Evolutionary conservation across 345 rosid genomes (phyloP).

Genomic region (Triadica sebifera): DNA sequence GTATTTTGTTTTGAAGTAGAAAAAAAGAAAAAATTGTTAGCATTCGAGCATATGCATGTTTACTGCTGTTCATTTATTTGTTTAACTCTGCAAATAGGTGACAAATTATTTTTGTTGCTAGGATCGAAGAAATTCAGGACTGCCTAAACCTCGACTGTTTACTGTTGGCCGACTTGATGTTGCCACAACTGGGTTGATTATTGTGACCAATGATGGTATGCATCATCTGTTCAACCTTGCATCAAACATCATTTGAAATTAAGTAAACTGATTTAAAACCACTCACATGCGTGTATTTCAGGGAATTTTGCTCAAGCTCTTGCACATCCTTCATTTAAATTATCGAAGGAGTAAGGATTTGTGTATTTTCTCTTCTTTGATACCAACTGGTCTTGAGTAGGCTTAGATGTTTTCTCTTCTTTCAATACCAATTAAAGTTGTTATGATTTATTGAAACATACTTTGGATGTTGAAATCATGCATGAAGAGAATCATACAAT

Average conservation of each 20-base stretch:
- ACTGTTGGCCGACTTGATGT: conserved; percentile 98
- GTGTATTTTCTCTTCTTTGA: background rate
- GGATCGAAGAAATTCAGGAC: conserved; percentile 67
- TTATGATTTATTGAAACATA: background rate
- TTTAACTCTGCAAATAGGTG: conserved; percentile 4
- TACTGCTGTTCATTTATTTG: background rate
- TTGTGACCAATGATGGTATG: conserved; percentile 89
- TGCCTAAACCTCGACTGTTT: conserved; percentile 79
- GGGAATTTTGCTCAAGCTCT: conserved; percentile 88
- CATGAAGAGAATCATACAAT: background rate
- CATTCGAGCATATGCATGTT: background rate
- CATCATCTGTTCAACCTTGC: background rate
- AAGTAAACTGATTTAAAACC: conserved; percentile 12
- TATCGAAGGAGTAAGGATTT: conserved; percentile 73
- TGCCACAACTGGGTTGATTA: conserved; percentile 81
- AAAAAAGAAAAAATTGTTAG: background rate
- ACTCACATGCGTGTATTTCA: conserved; percentile 24
- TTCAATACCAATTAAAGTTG: background rate
- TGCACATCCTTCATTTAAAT: conserved; percentile 85
- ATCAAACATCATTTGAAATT: conserved; percentile 8
- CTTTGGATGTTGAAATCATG: background rate
- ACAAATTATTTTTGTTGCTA: conserved; percentile 25
- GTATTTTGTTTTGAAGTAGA: background rate
- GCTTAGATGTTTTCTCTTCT: background rate
- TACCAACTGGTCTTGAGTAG: background rate